Evolutionary conservation across 352 stramenopile species (phyloP).

Genomic region (Globisporangium lucens): DNA sequence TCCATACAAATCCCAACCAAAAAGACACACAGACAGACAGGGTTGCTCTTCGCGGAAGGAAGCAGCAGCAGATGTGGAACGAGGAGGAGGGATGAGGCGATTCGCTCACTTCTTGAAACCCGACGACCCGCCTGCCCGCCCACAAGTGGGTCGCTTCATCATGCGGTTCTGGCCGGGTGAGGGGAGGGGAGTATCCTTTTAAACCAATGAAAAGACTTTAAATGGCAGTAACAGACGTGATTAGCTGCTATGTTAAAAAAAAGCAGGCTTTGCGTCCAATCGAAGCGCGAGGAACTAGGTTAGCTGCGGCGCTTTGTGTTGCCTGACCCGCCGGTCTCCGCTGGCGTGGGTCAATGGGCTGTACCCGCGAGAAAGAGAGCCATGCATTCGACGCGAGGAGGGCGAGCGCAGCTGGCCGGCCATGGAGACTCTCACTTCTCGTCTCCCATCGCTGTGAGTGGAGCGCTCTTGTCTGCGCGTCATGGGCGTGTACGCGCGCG

Average conservation of each 20-base stretch:
- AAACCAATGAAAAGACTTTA: background rate
- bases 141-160: background rate
- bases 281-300: background rate
- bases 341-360: slow-evolving; percentile 11
- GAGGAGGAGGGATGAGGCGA: slow-evolving; percentile 1
- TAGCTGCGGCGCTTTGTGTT: too few species aligned
- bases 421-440: slow-evolving; percentile 27
- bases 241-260: background rate
- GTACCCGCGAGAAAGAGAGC: slow-evolving; percentile 32
- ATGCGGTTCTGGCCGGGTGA: background rate
- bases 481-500: background rate
- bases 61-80: slow-evolving; percentile 10
- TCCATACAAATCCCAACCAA: background rate
- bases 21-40: background rate
- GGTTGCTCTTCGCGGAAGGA: background rate
- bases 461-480: background rate
- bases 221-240: background rate
- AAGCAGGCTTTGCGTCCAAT: background rate
- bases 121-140: background rate
- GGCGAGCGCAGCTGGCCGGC: slow-evolving; percentile 1
- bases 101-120: background rate
- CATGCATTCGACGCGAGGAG: slow-evolving; percentile 29
- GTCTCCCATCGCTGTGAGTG: slow-evolving; percentile 26
- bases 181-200: background rate
- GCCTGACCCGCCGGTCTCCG: background rate